Percentiles rank a stretch among this genome's conserved stretches.
Conservation (phyloP, 2,329 filamentous ascomycete genomes). For the Biscogniauxia marginata region DNA sequence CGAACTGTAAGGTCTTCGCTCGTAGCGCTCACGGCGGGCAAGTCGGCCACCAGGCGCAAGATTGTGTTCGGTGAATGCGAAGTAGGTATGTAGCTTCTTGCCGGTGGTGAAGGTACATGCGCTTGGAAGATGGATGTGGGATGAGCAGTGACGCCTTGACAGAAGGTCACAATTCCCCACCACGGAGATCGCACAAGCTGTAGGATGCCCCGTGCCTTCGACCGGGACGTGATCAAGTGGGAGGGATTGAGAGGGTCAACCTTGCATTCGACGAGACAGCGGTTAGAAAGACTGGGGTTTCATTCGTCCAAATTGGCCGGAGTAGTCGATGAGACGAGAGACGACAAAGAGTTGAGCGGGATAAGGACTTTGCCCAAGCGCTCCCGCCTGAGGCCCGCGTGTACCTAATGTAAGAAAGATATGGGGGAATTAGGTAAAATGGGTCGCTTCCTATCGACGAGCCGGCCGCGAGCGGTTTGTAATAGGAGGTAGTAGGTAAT, state of each 20-base stretch:
- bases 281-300: constrained; percentile 41
- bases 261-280: constrained; percentile 38
- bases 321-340: constrained; percentile 4
- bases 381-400: constrained; percentile 20
- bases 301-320: constrained; percentile 31
- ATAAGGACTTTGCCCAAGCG: constrained; percentile 16
- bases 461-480: constrained; percentile 22
- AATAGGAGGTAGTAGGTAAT: not conserved
- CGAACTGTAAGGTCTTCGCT: constrained; percentile 27
- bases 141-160: constrained; percentile 35
- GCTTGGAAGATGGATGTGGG: constrained; percentile 29
- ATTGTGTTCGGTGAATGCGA: constrained; percentile 30
- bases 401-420: constrained; percentile 5
- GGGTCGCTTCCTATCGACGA: constrained; percentile 24
- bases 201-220: constrained; percentile 37
- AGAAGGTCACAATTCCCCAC: constrained; percentile 39
- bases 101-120: constrained; percentile 29
- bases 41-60: constrained; percentile 27
- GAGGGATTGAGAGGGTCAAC: constrained; percentile 36
- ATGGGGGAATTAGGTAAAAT: constrained; percentile 22
- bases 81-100: constrained; percentile 23
- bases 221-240: constrained; percentile 35
- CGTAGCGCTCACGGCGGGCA: constrained; percentile 33
- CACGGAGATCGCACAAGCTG: constrained; percentile 39
- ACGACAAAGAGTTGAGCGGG: constrained; percentile 9